A percentile compares a stretch with the other conserved stretches of the same genome.
These are phyloP conservation scores for Litchi chinensis DNA, from an alignment of 345 rosid species.

Conservation along the genomic window DNA sequence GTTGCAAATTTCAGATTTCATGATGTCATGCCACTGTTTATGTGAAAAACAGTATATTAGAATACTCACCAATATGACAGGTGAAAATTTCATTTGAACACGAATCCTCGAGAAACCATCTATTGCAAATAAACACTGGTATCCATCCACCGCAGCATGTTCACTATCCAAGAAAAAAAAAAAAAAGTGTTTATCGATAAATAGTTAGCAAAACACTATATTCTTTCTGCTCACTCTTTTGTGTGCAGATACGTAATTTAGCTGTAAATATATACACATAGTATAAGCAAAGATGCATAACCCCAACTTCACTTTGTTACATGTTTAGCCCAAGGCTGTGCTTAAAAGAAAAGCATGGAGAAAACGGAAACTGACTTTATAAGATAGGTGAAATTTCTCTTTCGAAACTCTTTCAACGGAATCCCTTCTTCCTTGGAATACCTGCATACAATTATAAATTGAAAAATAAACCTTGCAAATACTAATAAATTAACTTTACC, in stretches of 20 bases:
- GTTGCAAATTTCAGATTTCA: slow-evolving; percentile 7
- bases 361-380: slow-evolving; percentile 52
- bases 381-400: slow-evolving; percentile 77
- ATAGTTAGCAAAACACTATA: neutral
- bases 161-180: slow-evolving; percentile 50
- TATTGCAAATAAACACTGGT: slow-evolving; percentile 60
- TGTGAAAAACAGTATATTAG: neutral
- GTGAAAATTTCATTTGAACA: slow-evolving; percentile 59
- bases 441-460: slow-evolving; percentile 38
- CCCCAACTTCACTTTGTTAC: neutral
- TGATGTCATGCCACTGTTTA: neutral
- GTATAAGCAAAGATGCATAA: neutral
- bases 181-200: neutral
- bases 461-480: slow-evolving; percentile 3
- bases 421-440: slow-evolving; percentile 96
- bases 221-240: neutral
- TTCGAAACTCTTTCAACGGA: slow-evolving; percentile 44
- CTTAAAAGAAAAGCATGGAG: neutral
- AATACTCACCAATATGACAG: slow-evolving; percentile 54
- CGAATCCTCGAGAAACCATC: slow-evolving; percentile 67
- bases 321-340: neutral
- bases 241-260: neutral
- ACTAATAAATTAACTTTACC: neutral
- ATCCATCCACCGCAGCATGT: slow-evolving; percentile 65
- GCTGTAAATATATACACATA: neutral